These are phyloP conservation scores for Penicillium corylophilum DNA, from an alignment of 2,329 filamentous ascomycete genomes.

Conservation along the genomic window DNA sequence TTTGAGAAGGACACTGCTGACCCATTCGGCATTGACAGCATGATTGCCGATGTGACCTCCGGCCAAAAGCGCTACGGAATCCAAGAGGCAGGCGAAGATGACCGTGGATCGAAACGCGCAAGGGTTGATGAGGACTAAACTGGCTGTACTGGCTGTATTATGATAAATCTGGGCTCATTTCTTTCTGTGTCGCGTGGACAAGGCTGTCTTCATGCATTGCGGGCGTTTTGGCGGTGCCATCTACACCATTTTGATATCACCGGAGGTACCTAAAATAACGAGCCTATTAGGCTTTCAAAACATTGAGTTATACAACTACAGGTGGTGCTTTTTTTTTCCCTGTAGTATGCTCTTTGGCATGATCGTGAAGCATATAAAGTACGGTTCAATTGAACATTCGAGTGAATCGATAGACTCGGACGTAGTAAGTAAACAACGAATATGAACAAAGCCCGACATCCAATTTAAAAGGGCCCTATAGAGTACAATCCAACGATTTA, in stretches of 20 bases:
- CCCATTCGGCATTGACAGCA: slow-evolving; percentile 91
- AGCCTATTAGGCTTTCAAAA: neutral
- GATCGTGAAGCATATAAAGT: neutral
- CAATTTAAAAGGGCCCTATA: neutral
- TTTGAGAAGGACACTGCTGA: slow-evolving; percentile 89
- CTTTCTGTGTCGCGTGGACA: neutral
- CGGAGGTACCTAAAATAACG: neutral
- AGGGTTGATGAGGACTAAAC: slow-evolving; percentile 69
- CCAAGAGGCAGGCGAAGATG: slow-evolving; percentile 39
- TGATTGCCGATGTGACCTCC: slow-evolving; percentile 74
- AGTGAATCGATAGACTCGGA: neutral
- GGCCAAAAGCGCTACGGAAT: slow-evolving; percentile 47
- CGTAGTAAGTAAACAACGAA: neutral
- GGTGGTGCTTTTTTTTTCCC: no score
- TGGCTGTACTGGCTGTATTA: neutral
- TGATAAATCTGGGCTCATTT: slow-evolving; percentile 1
- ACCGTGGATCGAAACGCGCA: slow-evolving; percentile 63
- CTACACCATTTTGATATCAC: slow-evolving; percentile 8
- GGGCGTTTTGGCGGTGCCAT: slow-evolving; percentile 27
- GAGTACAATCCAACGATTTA: neutral
- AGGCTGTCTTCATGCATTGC: slow-evolving; percentile 27
- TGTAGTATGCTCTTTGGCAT: neutral
- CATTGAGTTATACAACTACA: no score
- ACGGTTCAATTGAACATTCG: neutral
- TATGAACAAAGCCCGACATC: neutral